phyloP scores from a whole-genome alignment of 1,284 basidiomycete genomes.

The Leccinum huronense region DNA sequence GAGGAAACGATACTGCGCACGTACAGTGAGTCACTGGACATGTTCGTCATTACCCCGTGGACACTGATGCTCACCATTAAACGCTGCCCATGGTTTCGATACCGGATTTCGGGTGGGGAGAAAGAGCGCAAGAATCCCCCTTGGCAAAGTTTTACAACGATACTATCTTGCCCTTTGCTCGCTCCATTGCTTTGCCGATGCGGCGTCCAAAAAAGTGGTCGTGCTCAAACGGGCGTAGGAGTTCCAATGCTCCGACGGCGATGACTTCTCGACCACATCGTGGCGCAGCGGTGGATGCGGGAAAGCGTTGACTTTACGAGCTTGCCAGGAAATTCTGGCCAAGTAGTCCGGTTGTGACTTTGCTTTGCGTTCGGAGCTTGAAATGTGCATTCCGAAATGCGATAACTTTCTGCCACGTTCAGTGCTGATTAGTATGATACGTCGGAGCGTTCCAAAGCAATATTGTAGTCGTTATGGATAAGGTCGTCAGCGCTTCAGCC shows the following conservation, averaged over 20 bases:
- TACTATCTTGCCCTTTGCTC: constrained; percentile 83
- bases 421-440: constrained; percentile 56
- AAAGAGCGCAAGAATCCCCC: constrained; percentile 90
- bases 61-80: constrained; percentile 66
- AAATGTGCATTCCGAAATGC: no score
- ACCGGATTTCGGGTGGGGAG: constrained; percentile 92
- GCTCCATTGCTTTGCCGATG: constrained; percentile 83
- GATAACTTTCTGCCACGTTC: constrained; percentile 48
- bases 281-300: constrained; percentile 47
- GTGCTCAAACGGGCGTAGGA: constrained; percentile 73
- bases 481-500: neutral
- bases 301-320: no score
- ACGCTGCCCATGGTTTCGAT: constrained; percentile 92
- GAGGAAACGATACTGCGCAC: constrained; percentile 82
- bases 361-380: no score
- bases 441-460: constrained; percentile 63
- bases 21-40: neutral
- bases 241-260: constrained; percentile 60
- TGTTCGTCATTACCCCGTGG: neutral
- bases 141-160: constrained; percentile 91
- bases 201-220: constrained; percentile 76
- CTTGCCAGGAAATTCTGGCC: no score
- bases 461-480: constrained; percentile 65
- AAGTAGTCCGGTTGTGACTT: no score
- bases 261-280: constrained; percentile 38